Percentiles rank a stretch among this genome's conserved stretches.
Evolutionary conservation across 2,329 filamentous ascomycete species (phyloP).

Genomic region (Pseudopyricularia cyperi): DNA sequence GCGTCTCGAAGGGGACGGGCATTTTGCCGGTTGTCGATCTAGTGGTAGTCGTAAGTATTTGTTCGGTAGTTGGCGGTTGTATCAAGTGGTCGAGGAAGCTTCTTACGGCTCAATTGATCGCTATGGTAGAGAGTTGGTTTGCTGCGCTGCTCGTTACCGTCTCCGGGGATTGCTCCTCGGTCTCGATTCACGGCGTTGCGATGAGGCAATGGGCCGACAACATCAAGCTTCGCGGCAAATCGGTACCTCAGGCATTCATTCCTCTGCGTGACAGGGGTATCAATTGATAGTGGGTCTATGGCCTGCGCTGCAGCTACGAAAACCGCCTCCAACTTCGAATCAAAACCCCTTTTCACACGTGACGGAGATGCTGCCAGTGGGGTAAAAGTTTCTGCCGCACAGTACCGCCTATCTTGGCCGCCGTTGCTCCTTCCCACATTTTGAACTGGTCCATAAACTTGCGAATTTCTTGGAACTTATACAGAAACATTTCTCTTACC

Average conservation of each 20-base stretch:
- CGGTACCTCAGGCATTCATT: no score
- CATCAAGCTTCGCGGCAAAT: no score
- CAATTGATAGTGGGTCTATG: no score
- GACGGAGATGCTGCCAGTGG: background rate
- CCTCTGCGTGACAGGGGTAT: no score
- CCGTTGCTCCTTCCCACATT: background rate
- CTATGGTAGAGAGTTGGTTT: background rate
- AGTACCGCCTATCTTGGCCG: background rate
- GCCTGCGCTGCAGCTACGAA: no score
- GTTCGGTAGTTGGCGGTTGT: background rate
- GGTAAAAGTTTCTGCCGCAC: background rate
- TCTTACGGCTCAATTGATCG: background rate
- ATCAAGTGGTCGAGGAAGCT: background rate
- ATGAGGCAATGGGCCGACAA: no score
- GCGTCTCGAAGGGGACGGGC: conserved; percentile 50
- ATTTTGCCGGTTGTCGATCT: conserved; percentile 24
- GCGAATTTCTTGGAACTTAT: background rate
- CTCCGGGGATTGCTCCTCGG: no score
- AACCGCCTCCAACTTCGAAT: no score
- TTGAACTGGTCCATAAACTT: background rate
- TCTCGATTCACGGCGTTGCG: no score
- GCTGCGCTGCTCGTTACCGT: background rate
- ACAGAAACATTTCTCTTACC: no score
- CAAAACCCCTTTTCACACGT: background rate
- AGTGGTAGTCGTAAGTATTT: background rate